phyloP scores from a whole-genome alignment of 2,329 filamentous ascomycete genomes.

The Diaporthe citri region DNA sequence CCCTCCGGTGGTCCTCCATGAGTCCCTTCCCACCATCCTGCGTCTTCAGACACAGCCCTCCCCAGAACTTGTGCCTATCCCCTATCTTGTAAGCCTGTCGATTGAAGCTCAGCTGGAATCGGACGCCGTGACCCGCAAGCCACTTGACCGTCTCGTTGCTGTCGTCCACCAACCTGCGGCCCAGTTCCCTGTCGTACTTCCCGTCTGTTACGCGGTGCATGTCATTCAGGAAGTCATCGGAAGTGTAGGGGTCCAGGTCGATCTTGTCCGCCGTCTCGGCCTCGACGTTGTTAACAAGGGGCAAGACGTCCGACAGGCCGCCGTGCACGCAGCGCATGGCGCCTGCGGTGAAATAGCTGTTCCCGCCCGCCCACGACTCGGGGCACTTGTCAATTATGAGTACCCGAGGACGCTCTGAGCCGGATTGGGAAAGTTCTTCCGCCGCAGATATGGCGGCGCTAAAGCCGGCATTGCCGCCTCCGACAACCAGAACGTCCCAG shows the following conservation, averaged over 20 bases:
- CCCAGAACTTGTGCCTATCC: slow-evolving; percentile 74
- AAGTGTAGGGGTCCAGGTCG: slow-evolving; percentile 70
- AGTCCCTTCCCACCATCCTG: slow-evolving; percentile 71
- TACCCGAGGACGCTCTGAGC: slow-evolving; percentile 55
- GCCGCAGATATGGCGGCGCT: slow-evolving; percentile 69
- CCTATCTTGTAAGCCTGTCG: slow-evolving; percentile 75
- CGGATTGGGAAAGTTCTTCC: slow-evolving; percentile 47
- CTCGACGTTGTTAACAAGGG: slow-evolving; percentile 71
- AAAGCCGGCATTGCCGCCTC: slow-evolving; percentile 75
- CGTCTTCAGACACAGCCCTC: slow-evolving; percentile 71
- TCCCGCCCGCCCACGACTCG: slow-evolving; percentile 70
- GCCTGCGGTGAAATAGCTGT: slow-evolving; percentile 75
- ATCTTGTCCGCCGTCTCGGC: slow-evolving; percentile 60
- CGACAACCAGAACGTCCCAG: slow-evolving; percentile 66
- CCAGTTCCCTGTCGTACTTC: slow-evolving; percentile 63
- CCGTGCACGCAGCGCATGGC: slow-evolving; percentile 70
- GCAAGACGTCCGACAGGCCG: slow-evolving; percentile 69
- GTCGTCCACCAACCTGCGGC: slow-evolving; percentile 62
- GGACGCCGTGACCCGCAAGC: slow-evolving; percentile 66
- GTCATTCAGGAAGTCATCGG: slow-evolving; percentile 66
- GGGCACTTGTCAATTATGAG: slow-evolving; percentile 73
- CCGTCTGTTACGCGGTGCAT: slow-evolving; percentile 68
- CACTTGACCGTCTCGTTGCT: slow-evolving; percentile 66
- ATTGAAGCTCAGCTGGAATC: slow-evolving; percentile 73
- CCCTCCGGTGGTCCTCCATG: slow-evolving; percentile 60